Base-by-base conservation (phyloP, 805 yeast species). In the Debaryomyces maramus region DNA sequence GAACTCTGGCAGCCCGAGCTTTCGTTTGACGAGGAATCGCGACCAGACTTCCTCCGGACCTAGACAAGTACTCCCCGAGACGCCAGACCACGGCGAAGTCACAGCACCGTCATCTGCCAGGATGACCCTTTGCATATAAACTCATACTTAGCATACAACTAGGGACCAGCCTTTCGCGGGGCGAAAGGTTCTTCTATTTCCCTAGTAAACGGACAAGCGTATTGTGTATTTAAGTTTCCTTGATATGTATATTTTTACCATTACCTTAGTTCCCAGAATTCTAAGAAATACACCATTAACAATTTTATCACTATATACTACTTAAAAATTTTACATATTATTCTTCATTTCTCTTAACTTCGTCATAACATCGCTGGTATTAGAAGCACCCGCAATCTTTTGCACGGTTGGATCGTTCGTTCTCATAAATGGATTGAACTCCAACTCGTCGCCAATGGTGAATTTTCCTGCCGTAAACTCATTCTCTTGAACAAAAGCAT, bases 351-450 rank as follows among this genome's bases (percentile, higher is more conserved):
- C 76, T 52, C 99, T 79, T 52, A 91, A 67, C 46, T 66, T 74
- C 30, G 72, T 77, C 95, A 91, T 87, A 14, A 88, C 79, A 17
- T 75, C 79, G 11, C 69, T 70, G 1, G 66, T 60, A 10, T 73
- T 74, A 1, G 61, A 43, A 24, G 67, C 70, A 0, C 86, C 85
- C 0, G 89, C 77, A 11, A 80, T 78, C 32, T 66, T 55, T 48
- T 78, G 67, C 8, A 93, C 81, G 18, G 65, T 66, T 0, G 82
- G 78, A 53, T 90, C 95, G 23, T 64, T 58, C 11, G 85, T 64
- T 55, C 87, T 79, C 89, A 91, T 82, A 67, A 93, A 93, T 18
- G 99, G 99, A 61, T 93, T 93, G 66, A 80, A 85, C 34, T 69
- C 60, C 45, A 80, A 69, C 61, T 93, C 99, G 57, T 93, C 96